Conservation (phyloP, 176 grass and related monocot species). For the Oryza glaberrima region DNA sequence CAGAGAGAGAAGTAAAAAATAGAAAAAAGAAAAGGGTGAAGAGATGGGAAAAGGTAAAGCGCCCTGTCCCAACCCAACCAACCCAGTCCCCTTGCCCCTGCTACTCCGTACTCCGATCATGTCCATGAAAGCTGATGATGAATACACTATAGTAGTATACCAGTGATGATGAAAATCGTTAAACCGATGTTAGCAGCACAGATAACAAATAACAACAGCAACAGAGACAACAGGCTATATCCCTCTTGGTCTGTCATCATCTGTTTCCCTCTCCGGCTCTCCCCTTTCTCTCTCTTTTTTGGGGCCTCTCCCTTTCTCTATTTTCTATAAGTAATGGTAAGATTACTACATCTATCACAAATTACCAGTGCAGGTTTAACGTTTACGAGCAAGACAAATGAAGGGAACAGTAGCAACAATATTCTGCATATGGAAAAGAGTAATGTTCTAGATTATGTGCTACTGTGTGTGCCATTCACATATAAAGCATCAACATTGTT, state of each 20-base stretch:
- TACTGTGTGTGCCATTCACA: not conserved
- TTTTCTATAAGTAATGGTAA: not conserved
- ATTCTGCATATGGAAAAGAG: not conserved
- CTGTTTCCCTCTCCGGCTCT: not conserved
- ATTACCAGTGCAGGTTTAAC: slow-evolving; percentile 21
- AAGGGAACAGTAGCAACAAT: not conserved
- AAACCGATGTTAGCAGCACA: not conserved
- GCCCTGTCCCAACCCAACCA: not conserved
- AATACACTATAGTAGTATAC: not conserved
- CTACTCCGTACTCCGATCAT: not conserved
- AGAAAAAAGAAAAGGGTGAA: not conserved
- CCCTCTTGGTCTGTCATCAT: not conserved
- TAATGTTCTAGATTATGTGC: not conserved
- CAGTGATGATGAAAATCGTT: not conserved
- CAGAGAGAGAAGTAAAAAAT: not conserved
- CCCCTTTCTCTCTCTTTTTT: too few relatives aligned
- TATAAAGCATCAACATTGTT: slow-evolving; percentile 9
- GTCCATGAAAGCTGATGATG: not conserved
- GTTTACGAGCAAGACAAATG: slow-evolving; percentile 23
- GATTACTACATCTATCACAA: not conserved
- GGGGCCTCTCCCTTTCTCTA: too few relatives aligned
- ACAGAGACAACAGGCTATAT: not conserved
- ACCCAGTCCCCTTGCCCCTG: not conserved
- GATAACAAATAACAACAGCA: not conserved
- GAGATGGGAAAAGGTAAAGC: not conserved